These are phyloP conservation scores for Meyerozyma smithsonii DNA, from an alignment of 1,139 yeast species.

Conservation along the genomic window DNA sequence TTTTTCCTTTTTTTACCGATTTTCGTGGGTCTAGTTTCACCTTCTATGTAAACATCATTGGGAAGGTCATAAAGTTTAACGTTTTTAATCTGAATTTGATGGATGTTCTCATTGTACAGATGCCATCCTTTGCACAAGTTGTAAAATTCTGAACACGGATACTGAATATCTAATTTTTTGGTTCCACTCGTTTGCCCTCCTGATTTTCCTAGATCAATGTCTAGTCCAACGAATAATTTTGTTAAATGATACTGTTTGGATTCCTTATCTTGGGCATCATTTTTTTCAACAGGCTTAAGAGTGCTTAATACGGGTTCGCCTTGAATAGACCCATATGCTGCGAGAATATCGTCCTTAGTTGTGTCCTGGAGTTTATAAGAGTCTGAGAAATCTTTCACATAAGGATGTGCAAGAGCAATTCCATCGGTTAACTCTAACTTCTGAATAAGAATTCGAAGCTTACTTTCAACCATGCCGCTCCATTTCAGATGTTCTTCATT, in stretches of 20 bases:
- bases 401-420: conserved; percentile 84
- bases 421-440: conserved; percentile 77
- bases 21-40: conserved; percentile 68
- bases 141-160: conserved; percentile 88
- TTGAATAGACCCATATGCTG: conserved; percentile 46
- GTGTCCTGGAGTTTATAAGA: conserved; percentile 50
- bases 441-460: conserved; percentile 71
- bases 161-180: conserved; percentile 77
- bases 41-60: conserved; percentile 75
- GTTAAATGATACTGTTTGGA: conserved; percentile 55
- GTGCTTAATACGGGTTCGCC: conserved; percentile 31
- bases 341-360: conserved; percentile 50
- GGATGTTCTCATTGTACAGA: conserved; percentile 55
- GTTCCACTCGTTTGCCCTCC: conserved; percentile 32
- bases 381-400: conserved; percentile 67
- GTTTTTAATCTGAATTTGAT: conserved; percentile 64
- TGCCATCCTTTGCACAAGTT: conserved; percentile 73
- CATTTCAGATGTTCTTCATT: conserved; percentile 82
- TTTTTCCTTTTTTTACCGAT: conserved; percentile 28
- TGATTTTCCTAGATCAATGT: conserved; percentile 44
- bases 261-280: conserved; percentile 11
- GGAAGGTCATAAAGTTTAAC: conserved; percentile 82
- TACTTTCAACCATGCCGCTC: conserved; percentile 92
- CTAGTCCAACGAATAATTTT: conserved; percentile 76
- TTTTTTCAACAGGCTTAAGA: conserved; percentile 5